These are phyloP conservation scores for Claviceps maximensis DNA, from an alignment of 2,329 filamentous ascomycete genomes.

Conservation along the genomic window DNA sequence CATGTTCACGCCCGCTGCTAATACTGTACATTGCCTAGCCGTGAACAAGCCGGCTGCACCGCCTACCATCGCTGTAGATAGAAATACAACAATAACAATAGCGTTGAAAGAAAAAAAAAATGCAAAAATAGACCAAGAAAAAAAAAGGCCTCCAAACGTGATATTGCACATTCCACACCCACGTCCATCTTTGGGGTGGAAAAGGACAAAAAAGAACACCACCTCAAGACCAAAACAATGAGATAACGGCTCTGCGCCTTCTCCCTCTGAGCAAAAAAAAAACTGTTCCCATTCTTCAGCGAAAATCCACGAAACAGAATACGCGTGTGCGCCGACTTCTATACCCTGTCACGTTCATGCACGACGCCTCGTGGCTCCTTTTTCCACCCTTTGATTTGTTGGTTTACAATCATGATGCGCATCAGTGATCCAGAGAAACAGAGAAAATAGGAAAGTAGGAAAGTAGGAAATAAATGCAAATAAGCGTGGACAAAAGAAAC, in stretches of 20 bases:
- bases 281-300: background rate
- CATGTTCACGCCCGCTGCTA: background rate
- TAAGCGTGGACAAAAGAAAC: background rate
- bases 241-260: background rate
- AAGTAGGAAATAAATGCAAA: background rate
- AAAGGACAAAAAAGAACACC: background rate
- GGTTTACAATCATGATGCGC: background rate
- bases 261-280: background rate
- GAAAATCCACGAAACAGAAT: background rate
- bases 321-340: conserved; percentile 1
- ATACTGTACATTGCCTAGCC: background rate
- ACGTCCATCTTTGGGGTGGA: background rate
- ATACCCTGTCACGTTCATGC: background rate
- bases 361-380: background rate
- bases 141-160: background rate
- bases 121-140: background rate
- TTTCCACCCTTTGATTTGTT: background rate
- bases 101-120: background rate
- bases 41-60: background rate
- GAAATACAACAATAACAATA: background rate
- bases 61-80: background rate
- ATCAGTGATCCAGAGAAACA: background rate
- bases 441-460: background rate
- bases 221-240: too few relatives aligned
- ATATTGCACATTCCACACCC: background rate